These are phyloP conservation scores for Barbarea vulgaris DNA, from an alignment of 345 rosid species.

Conservation along the genomic window DNA sequence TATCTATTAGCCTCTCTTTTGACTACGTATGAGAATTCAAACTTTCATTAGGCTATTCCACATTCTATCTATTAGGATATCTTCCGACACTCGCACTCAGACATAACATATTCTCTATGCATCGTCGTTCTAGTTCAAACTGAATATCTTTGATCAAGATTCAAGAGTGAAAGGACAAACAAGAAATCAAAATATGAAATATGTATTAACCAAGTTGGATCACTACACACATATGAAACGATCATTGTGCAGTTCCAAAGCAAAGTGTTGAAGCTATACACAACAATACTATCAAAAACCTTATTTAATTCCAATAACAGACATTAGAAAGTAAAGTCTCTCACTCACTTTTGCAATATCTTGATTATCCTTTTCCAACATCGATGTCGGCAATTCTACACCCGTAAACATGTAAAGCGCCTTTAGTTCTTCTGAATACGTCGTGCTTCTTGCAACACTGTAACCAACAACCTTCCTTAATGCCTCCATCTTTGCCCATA, in stretches of 20 bases:
- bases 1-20: too few species aligned
- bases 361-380: constrained; percentile 48
- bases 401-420: constrained; percentile 74
- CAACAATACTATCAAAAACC: background rate
- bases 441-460: constrained; percentile 41
- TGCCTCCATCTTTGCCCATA: constrained; percentile 64
- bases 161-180: background rate
- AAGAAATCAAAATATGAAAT: background rate
- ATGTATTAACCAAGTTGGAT: background rate
- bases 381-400: constrained; percentile 59
- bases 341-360: constrained; percentile 53
- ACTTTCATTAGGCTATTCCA: too few species aligned
- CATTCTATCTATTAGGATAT: too few species aligned
- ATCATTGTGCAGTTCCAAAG: constrained; percentile 1
- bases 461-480: constrained; percentile 65
- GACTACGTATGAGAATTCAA: too few species aligned
- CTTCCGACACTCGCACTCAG: background rate
- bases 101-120: background rate
- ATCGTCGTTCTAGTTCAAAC: background rate
- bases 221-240: constrained; percentile 8
- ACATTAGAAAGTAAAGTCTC: constrained; percentile 64
- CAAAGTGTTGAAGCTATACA: background rate
- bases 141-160: background rate
- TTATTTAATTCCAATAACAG: constrained; percentile 66
- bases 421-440: constrained; percentile 62